A percentile compares a stretch with the other conserved stretches of the same genome.
Conservation (phyloP, 2,329 filamentous ascomycete genomes). For the Cercospora brassicicola region DNA sequence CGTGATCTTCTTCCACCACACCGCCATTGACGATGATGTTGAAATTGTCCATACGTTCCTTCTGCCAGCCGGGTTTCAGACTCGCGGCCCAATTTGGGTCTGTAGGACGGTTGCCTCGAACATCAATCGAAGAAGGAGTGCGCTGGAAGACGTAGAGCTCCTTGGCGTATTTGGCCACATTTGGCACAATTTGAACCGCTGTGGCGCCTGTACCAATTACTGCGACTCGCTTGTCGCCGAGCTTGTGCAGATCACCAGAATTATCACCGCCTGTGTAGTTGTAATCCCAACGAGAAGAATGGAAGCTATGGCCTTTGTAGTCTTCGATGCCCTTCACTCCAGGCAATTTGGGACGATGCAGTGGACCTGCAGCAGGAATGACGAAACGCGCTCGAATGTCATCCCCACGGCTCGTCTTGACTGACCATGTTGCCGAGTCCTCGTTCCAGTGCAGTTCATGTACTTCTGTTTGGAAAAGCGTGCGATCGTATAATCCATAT, state of each 20-base stretch:
- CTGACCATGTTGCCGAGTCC: conserved; percentile 39
- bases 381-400: conserved; percentile 44
- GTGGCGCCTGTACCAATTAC: conserved; percentile 28
- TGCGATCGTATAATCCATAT: conserved; percentile 40
- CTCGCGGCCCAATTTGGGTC: conserved; percentile 42
- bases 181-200: conserved; percentile 43
- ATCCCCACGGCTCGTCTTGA: conserved; percentile 26
- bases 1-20: conserved; percentile 32
- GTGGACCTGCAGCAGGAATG: conserved; percentile 45
- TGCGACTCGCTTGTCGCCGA: conserved; percentile 28
- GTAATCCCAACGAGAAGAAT: conserved; percentile 50
- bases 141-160: conserved; percentile 47
- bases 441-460: conserved; percentile 25
- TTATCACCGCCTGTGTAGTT: conserved; percentile 42
- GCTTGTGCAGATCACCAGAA: conserved; percentile 19
- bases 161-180: conserved; percentile 42
- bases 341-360: conserved; percentile 48
- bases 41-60: conserved; percentile 50
- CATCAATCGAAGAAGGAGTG: conserved; percentile 42
- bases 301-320: conserved; percentile 46
- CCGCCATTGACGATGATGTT: conserved; percentile 27
- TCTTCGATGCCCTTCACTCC: conserved; percentile 44
- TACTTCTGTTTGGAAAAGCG: conserved; percentile 42
- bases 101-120: conserved; percentile 41
- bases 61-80: conserved; percentile 52